Percentiles rank a stretch among this genome's conserved stretches.
These are phyloP conservation scores for Nectriaceae sp. DNA, from an alignment of 2,329 filamentous ascomycete species.

Conservation along the genomic window DNA sequence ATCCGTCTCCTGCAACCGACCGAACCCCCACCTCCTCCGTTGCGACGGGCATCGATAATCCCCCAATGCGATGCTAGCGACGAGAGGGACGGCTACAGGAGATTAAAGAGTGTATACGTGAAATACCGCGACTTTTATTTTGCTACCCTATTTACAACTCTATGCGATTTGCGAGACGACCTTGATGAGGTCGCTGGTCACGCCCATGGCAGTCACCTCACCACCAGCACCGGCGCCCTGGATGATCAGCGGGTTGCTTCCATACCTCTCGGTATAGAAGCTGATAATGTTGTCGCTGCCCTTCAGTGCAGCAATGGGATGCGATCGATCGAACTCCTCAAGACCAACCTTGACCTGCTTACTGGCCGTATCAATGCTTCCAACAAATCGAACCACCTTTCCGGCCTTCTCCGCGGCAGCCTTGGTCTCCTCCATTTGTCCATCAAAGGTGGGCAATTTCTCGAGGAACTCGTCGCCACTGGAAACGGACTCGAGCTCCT, in stretches of 20 bases:
- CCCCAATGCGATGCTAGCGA: conserved; percentile 16
- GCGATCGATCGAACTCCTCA: conserved; percentile 83
- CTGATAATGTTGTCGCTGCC: conserved; percentile 99
- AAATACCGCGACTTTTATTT: conserved; percentile 19
- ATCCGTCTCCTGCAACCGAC: conserved; percentile 17
- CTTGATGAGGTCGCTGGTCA: conserved; percentile 91
- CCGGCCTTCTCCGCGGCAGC: conserved; percentile 80
- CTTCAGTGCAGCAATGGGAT: conserved; percentile 91
- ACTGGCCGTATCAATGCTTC: conserved; percentile 82
- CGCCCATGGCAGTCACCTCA: conserved; percentile 97
- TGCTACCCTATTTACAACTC: conserved; percentile 18
- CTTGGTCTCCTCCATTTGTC: conserved; percentile 88
- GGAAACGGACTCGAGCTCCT: conserved; percentile 74
- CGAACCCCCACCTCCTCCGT: conserved; percentile 20
- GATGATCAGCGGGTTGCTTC: conserved; percentile 85
- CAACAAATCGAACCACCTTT: conserved; percentile 93
- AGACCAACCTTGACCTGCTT: conserved; percentile 89
- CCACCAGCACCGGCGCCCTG: conserved; percentile 93
- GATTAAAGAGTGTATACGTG: conserved; percentile 5
- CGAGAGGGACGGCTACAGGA: background rate
- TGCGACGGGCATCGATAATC: conserved; percentile 25
- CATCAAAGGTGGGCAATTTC: conserved; percentile 78
- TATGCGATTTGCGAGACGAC: conserved; percentile 70
- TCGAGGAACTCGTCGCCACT: conserved; percentile 86
- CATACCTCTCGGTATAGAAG: conserved; percentile 97